Evolutionary conservation across 106 monocot species (phyloP).

Genomic region (Narthecium ossifragum): DNA sequence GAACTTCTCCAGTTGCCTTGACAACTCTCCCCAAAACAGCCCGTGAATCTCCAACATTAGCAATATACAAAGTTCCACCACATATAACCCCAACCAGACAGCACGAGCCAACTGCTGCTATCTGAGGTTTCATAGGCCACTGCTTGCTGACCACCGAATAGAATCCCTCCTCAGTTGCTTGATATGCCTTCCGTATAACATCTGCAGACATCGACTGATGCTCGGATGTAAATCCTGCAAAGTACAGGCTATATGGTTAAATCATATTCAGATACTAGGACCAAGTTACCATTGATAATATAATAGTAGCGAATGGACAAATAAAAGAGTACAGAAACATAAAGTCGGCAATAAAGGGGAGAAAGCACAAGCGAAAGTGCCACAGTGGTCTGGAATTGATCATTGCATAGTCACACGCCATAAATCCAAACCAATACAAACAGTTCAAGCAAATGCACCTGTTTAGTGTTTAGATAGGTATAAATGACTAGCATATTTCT

Average conservation of each 20-base stretch:
- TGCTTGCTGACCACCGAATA: constrained; percentile 33
- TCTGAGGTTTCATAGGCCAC: constrained; percentile 44
- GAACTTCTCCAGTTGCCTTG: constrained; percentile 47
- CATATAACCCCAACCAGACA: constrained; percentile 42
- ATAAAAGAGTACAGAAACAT: too few relatives aligned
- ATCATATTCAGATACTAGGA: too few relatives aligned
- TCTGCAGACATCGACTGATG: constrained; percentile 35
- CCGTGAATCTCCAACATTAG: constrained; percentile 50
- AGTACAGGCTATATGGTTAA: not conserved
- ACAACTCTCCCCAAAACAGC: constrained; percentile 36
- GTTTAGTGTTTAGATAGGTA: too few relatives aligned
- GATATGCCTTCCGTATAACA: constrained; percentile 33
- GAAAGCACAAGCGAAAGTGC: not conserved
- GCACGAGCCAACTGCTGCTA: constrained; percentile 45
- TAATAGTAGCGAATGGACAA: too few relatives aligned
- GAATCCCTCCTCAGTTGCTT: constrained; percentile 51
- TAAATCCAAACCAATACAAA: too few relatives aligned
- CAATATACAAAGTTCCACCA: constrained; percentile 29
- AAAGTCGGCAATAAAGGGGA: not conserved
- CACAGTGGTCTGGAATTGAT: not conserved
- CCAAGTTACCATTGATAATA: too few relatives aligned
- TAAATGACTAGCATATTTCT: too few relatives aligned
- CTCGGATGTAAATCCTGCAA: constrained; percentile 41
- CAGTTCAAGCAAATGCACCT: too few relatives aligned
- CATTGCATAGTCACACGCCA: not conserved